These are phyloP conservation scores for Mycena haematopus DNA, from an alignment of 768 basidiomycete genomes.

Conservation along the genomic window DNA sequence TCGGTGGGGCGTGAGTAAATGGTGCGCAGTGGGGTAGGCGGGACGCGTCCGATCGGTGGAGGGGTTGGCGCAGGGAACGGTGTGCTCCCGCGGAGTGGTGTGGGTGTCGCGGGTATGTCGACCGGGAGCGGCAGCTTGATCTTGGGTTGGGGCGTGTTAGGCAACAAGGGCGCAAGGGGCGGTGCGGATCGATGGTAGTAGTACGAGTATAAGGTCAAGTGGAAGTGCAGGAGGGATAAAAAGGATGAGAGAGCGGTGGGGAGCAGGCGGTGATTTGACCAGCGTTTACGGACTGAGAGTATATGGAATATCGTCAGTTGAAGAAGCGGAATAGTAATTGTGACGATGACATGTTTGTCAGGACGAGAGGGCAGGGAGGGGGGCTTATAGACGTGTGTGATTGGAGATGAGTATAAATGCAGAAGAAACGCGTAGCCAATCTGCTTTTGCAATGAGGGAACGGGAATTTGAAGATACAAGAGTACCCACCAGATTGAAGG, in stretches of 20 bases:
- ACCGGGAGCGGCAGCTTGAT: constrained; percentile 9
- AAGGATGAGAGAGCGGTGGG: constrained; percentile 70
- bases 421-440: constrained; percentile 80
- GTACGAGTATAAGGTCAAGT: constrained; percentile 58
- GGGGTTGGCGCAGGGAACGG: constrained; percentile 26
- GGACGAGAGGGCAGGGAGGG: constrained; percentile 63
- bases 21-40: background rate
- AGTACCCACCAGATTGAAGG: constrained; percentile 72
- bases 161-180: constrained; percentile 19
- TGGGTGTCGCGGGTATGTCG: constrained; percentile 8
- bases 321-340: constrained; percentile 73
- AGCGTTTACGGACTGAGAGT: constrained; percentile 66
- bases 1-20: constrained; percentile 28
- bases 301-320: constrained; percentile 74
- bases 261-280: constrained; percentile 71
- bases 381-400: constrained; percentile 57
- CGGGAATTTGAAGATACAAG: constrained; percentile 4
- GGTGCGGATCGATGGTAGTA: constrained; percentile 23
- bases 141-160: constrained; percentile 26
- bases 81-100: background rate
- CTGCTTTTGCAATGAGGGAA: constrained; percentile 41
- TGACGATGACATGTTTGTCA: constrained; percentile 75
- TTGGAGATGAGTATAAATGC: constrained; percentile 73
- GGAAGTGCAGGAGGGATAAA: constrained; percentile 71
- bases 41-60: constrained; percentile 5